Conservation (phyloP, 768 basidiomycete genomes). For the Arthromyces matolae region DNA sequence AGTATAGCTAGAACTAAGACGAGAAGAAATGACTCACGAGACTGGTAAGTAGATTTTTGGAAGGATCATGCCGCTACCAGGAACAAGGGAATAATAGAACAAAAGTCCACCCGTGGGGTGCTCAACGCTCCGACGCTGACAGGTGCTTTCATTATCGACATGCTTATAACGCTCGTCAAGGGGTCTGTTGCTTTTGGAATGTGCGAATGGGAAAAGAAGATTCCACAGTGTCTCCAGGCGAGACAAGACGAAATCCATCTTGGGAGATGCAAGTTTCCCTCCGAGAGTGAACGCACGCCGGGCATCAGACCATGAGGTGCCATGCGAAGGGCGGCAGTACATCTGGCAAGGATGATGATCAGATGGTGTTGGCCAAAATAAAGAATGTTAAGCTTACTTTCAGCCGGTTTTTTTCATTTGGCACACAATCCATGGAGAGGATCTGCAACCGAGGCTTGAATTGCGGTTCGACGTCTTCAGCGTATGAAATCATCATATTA, state of each 20-base stretch:
- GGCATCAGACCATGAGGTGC: constrained; percentile 27
- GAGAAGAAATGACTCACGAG: constrained; percentile 8
- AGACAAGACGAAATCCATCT: constrained; percentile 19
- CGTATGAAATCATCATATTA: constrained; percentile 24
- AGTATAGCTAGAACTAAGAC: constrained; percentile 1
- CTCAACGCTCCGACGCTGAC: constrained; percentile 13
- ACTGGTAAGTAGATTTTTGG: constrained; percentile 32
- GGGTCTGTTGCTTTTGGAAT: constrained; percentile 20
- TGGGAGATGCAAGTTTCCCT: constrained; percentile 22
- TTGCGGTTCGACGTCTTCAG: constrained; percentile 18
- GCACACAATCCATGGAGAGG: constrained; percentile 27
- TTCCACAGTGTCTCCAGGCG: constrained; percentile 28
- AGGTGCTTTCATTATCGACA: constrained; percentile 4
- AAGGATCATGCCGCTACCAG: constrained; percentile 23
- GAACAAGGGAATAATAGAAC: constrained; percentile 28
- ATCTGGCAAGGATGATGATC: constrained; percentile 17
- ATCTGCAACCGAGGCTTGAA: constrained; percentile 26
- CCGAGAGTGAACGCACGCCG: constrained; percentile 24
- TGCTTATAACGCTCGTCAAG: constrained; percentile 15
- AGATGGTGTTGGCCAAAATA: background rate
- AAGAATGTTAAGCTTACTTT: constrained; percentile 17
- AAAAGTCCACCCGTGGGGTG: constrained; percentile 26
- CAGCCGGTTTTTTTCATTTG: constrained; percentile 23
- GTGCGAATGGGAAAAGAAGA: constrained; percentile 25
- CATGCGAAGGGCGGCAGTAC: constrained; percentile 26